A percentile compares a stretch with the other conserved stretches of the same genome.
phyloP scores from a whole-genome alignment of 805 yeast genomes.

The Yarrowia bubula region DNA sequence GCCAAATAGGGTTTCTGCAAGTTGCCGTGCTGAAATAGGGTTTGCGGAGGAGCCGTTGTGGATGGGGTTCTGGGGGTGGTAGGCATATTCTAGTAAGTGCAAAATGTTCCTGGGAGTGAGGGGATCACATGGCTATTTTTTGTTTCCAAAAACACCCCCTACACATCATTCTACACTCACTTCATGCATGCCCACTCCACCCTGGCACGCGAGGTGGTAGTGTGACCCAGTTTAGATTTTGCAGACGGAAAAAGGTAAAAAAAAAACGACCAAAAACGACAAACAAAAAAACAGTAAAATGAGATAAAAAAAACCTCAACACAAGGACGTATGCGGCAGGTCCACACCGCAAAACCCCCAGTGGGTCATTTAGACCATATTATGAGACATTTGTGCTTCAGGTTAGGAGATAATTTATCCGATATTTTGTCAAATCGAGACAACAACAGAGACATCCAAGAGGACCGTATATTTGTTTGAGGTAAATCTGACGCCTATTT shows the following conservation, averaged over 20 bases:
- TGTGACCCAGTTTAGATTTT: slow-evolving; percentile 21
- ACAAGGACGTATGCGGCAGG: no score
- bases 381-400: neutral
- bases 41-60: neutral
- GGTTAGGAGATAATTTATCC: neutral
- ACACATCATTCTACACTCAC: no score
- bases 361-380: neutral
- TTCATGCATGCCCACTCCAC: neutral
- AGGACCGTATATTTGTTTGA: no score
- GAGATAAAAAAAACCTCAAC: neutral
- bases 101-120: no score
- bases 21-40: neutral
- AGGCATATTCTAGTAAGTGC: neutral
- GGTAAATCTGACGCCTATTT: no score
- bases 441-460: no score
- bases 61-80: neutral
- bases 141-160: neutral
- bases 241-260: neutral
- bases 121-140: neutral
- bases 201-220: slow-evolving; percentile 26
- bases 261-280: neutral
- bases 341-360: neutral
- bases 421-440: neutral
- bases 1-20: slow-evolving; percentile 1
- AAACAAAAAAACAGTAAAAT: neutral